A percentile compares a stretch with the other conserved stretches of the same genome.
These are phyloP conservation scores for Candolleomyces efflorescens DNA, from an alignment of 768 basidiomycete species.

Conservation along the genomic window DNA sequence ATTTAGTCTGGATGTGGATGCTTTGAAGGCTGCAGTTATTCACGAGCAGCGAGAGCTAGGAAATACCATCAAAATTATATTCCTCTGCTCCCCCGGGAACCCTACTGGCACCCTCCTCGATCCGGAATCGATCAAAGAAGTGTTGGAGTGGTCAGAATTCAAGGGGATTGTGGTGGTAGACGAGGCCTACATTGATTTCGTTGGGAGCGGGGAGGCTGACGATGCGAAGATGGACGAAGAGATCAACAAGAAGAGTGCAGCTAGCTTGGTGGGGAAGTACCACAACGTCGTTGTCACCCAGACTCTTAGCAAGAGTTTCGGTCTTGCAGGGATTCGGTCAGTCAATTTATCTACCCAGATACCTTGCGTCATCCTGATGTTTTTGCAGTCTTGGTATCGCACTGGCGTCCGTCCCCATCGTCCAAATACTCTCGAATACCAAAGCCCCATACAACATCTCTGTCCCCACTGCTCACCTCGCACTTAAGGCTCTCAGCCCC, in stretches of 20 bases:
- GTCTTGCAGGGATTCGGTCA: constrained; percentile 91
- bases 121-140: constrained; percentile 56
- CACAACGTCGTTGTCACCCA: constrained; percentile 93
- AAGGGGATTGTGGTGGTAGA: constrained; percentile 92
- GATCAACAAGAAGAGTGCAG: constrained; percentile 26
- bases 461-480: constrained; percentile 81
- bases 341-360: constrained; percentile 16
- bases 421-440: constrained; percentile 89
- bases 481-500: constrained; percentile 70
- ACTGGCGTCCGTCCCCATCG: constrained; percentile 82
- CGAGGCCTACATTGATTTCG: constrained; percentile 97
- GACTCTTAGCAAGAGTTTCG: constrained; percentile 95
- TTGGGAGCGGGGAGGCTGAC: constrained; percentile 31
- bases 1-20: constrained; percentile 72
- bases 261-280: constrained; percentile 64
- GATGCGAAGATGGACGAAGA: constrained; percentile 46
- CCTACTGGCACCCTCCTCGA: constrained; percentile 89
- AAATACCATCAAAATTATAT: constrained; percentile 76
- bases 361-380: neutral
- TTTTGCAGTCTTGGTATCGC: constrained; percentile 76
- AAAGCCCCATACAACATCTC: constrained; percentile 99
- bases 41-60: constrained; percentile 42
- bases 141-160: constrained; percentile 78
- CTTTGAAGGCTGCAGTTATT: constrained; percentile 66
- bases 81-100: constrained; percentile 96